phyloP scores from a whole-genome alignment of 208 protist genomes.

The Herpetomonas tarakana region DNA sequence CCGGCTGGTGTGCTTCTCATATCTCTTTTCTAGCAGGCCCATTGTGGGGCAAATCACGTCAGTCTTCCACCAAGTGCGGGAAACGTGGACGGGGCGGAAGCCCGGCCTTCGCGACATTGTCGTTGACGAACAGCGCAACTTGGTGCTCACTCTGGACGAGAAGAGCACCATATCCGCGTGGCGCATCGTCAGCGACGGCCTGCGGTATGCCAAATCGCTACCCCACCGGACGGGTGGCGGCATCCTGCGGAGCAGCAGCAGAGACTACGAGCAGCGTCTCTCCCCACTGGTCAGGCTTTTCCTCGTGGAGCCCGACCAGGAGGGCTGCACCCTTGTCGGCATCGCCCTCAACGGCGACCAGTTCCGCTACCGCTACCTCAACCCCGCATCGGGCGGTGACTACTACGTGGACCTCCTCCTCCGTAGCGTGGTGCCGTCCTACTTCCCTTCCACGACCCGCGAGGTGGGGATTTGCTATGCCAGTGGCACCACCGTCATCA shows the following conservation, averaged over 20 bases:
- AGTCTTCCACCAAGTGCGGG: conserved; percentile 31
- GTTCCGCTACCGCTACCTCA: conserved; percentile 77
- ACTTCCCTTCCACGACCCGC: conserved; percentile 26
- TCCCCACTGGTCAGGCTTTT: conserved; percentile 58
- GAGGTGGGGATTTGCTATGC: conserved; percentile 75
- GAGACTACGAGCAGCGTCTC: background rate
- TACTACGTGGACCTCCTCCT: conserved; percentile 42
- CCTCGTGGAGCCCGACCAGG: conserved; percentile 54
- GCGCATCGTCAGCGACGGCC: conserved; percentile 48
- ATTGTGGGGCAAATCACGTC: conserved; percentile 61
- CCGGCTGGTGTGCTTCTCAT: conserved; percentile 66
- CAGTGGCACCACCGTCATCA: conserved; percentile 37
- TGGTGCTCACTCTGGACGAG: conserved; percentile 73
- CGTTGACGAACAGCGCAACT: conserved; percentile 47
- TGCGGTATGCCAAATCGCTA: conserved; percentile 39
- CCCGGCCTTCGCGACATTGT: conserved; percentile 69
- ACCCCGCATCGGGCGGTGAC: conserved; percentile 29
- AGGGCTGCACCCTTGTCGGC: conserved; percentile 68
- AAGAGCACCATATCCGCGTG: conserved; percentile 65
- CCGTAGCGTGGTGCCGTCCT: conserved; percentile 47
- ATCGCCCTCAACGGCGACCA: conserved; percentile 74
- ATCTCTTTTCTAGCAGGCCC: conserved; percentile 41
- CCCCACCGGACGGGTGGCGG: conserved; percentile 32
- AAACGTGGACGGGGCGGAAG: conserved; percentile 50
- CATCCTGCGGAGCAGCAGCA: conserved; percentile 2